Evolutionary conservation across 148 eudicot genomes (phyloP).

Genomic region (Chenopodium quinoa): DNA sequence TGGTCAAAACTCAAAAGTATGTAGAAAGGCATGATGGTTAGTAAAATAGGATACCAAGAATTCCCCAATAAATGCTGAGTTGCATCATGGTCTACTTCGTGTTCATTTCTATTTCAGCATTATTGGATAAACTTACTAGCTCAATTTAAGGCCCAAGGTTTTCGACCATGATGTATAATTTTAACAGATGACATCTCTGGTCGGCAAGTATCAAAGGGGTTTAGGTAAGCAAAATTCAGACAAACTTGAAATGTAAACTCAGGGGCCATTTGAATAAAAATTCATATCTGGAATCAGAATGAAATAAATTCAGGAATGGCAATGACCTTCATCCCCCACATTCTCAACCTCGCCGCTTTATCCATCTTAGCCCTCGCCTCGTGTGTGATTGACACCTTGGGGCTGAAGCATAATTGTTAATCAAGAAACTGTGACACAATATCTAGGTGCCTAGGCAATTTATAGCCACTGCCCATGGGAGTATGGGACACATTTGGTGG

Average conservation of each 20-base stretch:
- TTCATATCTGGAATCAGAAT: background rate
- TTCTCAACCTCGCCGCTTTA: background rate
- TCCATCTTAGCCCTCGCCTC: background rate
- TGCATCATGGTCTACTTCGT: background rate
- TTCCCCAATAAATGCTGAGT: background rate
- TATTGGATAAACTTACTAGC: background rate
- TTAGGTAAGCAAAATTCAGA: background rate
- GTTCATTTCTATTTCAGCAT: background rate
- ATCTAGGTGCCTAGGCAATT: background rate
- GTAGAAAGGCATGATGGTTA: background rate
- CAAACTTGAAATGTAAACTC: background rate
- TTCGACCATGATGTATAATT: background rate
- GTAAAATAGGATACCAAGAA: background rate
- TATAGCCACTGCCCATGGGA: background rate
- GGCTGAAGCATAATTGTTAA: background rate
- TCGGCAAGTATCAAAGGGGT: background rate
- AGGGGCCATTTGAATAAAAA: background rate
- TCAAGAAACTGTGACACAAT: background rate
- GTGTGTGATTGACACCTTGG: background rate
- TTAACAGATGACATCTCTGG: background rate
- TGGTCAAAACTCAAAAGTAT: too few relatives aligned
- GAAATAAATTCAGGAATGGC: background rate
- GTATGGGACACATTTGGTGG: background rate
- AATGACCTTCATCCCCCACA: background rate
- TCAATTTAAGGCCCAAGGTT: background rate